Evolutionary conservation across 768 basidiomycete species (phyloP), one percentile per base, ranked within the genome.

Genomic region (Pulveroboletus sp.): DNA sequence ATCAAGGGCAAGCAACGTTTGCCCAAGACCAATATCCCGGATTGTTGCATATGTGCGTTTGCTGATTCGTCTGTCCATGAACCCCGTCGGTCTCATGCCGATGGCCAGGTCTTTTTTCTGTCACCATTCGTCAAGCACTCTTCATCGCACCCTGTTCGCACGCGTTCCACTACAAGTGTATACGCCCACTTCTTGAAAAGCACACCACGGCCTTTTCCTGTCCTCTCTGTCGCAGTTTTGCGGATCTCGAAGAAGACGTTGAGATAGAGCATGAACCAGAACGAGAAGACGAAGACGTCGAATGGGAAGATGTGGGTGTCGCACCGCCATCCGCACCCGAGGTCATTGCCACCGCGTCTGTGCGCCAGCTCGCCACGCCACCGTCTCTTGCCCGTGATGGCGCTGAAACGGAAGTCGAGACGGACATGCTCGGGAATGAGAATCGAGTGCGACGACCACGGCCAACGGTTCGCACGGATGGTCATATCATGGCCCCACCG

Each of bases 121-220:
- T 98, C 0, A 87, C 91, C 1, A 93, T 97, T 65, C 89, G 86
- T 54, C 95, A 99, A 69, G 89, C 93, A 0, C 81, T 98, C 42
- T 97, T 99, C 74, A 94, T 99, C 64, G 93, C 95, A 27, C 95
- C 95, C 0, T 99, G 95, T 70, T 93, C 91, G 1, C 95, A 99
- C 68, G 85, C 93, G 0, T 92, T 90, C 75, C 91, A 93, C 72
- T 93, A 90, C 80, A 98, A 97, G 69, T 97, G 95, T 67, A 93
- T 99, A 52, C 81, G 93, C 0, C 95, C 94, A 2, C 76, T 98
- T 10, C 77, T 97, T 38, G 80, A 89, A 57, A 70, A 79, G n/a
- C 92, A 97, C 69, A 83, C 93, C 59, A 91, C 94, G 0, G 88
- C 89, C 6, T 99, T 98, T 72, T 89, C 83, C 12, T 99, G 95